Conservation (phyloP, 1,284 basidiomycete genomes). For the Apiotrichum montevideense region DNA sequence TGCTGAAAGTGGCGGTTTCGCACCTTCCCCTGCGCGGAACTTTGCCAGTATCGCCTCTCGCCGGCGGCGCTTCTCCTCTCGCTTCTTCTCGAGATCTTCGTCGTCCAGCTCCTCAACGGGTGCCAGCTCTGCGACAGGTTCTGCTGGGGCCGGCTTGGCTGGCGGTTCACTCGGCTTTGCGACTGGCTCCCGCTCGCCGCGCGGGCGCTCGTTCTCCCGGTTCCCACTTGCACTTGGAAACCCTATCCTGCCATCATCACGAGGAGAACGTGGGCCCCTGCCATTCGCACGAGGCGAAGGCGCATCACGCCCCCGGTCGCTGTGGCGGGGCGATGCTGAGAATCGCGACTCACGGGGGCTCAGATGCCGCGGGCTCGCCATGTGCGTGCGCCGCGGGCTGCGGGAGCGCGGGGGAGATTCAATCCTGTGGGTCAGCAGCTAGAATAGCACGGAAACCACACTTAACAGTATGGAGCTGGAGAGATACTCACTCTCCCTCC, state of each 20-base stretch:
- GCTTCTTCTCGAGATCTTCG: conserved; percentile 61
- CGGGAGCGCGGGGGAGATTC: conserved; percentile 2
- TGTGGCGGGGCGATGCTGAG: neutral
- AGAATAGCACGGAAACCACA: too few species aligned
- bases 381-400: too few species aligned
- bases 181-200: too few species aligned
- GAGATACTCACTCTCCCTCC: conserved; percentile 41
- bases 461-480: neutral
- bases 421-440: conserved; percentile 1
- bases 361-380: neutral
- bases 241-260: neutral
- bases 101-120: conserved; percentile 51
- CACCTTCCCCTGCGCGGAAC: conserved; percentile 47
- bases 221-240: too few species aligned
- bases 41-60: conserved; percentile 81
- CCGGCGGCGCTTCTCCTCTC: conserved; percentile 71
- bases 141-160: too few species aligned
- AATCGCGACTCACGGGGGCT: conserved; percentile 2
- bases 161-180: too few species aligned
- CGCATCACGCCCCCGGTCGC: neutral
- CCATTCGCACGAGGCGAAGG: neutral
- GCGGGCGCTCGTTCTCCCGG: too few species aligned
- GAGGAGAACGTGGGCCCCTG: neutral
- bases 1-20: conserved; percentile 7
- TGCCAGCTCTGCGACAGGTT: neutral